Evolutionary conservation across 2,329 filamentous ascomycete genomes (phyloP).

Genomic region (Paraconiothyrium brasiliense): DNA sequence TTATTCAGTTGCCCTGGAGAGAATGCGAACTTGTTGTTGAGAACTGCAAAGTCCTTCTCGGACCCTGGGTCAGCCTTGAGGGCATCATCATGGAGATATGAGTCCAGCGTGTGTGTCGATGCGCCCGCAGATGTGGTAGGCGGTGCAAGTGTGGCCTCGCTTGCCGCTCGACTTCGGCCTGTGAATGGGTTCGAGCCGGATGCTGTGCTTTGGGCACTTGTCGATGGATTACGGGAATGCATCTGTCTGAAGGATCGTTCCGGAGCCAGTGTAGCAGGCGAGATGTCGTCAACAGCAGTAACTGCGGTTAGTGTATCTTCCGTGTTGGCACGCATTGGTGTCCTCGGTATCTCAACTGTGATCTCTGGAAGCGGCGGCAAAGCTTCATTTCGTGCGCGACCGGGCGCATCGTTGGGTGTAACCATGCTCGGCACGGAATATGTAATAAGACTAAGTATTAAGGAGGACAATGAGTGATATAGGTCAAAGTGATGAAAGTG

Average conservation of each 20-base stretch:
- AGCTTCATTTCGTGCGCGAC: conserved; percentile 24
- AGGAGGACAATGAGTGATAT: conserved; percentile 5
- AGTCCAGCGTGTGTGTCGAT: conserved; percentile 34
- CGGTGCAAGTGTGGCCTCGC: conserved; percentile 35
- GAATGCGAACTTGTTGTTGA: conserved; percentile 62
- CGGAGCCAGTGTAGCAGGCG: conserved; percentile 34
- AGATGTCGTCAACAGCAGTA: conserved; percentile 26
- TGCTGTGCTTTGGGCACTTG: conserved; percentile 27
- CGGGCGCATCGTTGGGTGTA: conserved; percentile 24
- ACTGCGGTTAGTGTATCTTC: conserved; percentile 32
- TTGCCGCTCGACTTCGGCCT: conserved; percentile 31
- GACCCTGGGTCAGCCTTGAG: conserved; percentile 32
- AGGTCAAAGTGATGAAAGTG: not conserved
- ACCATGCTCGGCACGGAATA: conserved; percentile 35
- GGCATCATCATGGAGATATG: conserved; percentile 34
- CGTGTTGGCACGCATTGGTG: conserved; percentile 31
- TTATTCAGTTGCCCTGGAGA: conserved; percentile 62
- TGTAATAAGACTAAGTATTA: conserved; percentile 22
- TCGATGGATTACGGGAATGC: conserved; percentile 29
- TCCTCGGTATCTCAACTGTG: conserved; percentile 35
- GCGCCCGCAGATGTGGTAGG: conserved; percentile 30
- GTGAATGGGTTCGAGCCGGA: conserved; percentile 23
- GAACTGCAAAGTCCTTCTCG: conserved; percentile 36
- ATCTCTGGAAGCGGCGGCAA: conserved; percentile 36
- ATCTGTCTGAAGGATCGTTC: conserved; percentile 27